A percentile compares a stretch with the other conserved stretches of the same genome.
Conservation (phyloP, 306 rosid species). For the Chamaecrista fasciculata region DNA sequence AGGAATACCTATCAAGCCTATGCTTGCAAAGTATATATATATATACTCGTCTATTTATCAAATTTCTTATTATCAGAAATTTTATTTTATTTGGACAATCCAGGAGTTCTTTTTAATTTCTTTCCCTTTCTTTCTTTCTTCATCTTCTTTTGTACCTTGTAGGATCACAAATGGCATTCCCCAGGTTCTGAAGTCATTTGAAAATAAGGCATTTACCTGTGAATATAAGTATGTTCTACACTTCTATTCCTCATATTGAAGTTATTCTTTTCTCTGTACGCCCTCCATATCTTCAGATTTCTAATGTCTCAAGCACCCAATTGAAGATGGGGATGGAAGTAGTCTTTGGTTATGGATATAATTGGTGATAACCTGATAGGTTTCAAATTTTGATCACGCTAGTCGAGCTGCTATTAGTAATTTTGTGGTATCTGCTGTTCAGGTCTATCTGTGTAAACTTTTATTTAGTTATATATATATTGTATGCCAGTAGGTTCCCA, state of each 20-base stretch:
- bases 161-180: constrained; percentile 87
- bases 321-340: constrained; percentile 2
- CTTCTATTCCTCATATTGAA: constrained; percentile 8
- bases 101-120: background rate
- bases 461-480: background rate
- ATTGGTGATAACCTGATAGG: background rate
- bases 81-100: background rate
- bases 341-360: constrained; percentile 20
- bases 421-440: constrained; percentile 9
- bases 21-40: constrained; percentile 91
- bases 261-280: constrained; percentile 15
- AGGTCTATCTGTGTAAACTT: constrained; percentile 3
- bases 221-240: constrained; percentile 72
- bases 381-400: background rate
- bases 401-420: constrained; percentile 1
- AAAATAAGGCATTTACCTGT: constrained; percentile 82
- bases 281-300: background rate
- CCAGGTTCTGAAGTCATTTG: constrained; percentile 75
- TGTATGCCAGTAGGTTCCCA: background rate
- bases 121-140: background rate
- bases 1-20: constrained; percentile 92
- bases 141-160: constrained; percentile 20
- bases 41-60: constrained; percentile 29
- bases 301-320: constrained; percentile 10
- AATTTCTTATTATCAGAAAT: constrained; percentile 22